Evolutionary conservation across 1,284 basidiomycete genomes (phyloP).

Genomic region (Apiotrichum gamsii): DNA sequence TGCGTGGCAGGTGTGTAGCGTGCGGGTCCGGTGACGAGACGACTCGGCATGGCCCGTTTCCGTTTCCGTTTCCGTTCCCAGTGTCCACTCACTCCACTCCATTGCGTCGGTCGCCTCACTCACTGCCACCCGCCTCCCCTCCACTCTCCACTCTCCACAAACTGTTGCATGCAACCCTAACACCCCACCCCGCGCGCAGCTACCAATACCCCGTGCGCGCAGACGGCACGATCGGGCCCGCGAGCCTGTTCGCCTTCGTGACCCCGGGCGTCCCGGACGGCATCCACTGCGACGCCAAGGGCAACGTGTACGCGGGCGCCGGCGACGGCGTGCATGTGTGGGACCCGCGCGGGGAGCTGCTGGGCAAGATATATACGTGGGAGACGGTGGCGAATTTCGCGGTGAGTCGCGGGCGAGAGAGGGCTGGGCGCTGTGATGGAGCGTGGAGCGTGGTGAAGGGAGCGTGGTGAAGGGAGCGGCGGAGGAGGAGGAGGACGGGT

Average conservation of each 20-base stretch:
- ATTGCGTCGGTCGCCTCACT: too few relatives aligned
- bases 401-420: constrained; percentile 21
- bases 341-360: constrained; percentile 56
- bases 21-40: too few relatives aligned
- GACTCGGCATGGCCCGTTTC: too few relatives aligned
- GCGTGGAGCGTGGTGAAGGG: not conserved
- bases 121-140: too few relatives aligned
- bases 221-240: constrained; percentile 56
- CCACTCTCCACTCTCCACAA: too few relatives aligned
- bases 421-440: not conserved
- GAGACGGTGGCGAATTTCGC: constrained; percentile 55
- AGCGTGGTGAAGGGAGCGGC: too few relatives aligned
- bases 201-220: constrained; percentile 50
- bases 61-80: not conserved
- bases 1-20: too few relatives aligned
- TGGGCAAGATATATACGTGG: constrained; percentile 69
- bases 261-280: constrained; percentile 61
- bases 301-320: constrained; percentile 63
- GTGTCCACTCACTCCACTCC: too few relatives aligned
- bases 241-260: constrained; percentile 63
- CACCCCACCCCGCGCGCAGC: too few relatives aligned
- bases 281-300: constrained; percentile 56
- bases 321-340: constrained; percentile 71
- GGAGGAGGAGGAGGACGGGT: too few relatives aligned
- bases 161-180: too few relatives aligned